Conservation (phyloP, 352 stramenopile species). For the Globisporangium ultimum region DNA sequence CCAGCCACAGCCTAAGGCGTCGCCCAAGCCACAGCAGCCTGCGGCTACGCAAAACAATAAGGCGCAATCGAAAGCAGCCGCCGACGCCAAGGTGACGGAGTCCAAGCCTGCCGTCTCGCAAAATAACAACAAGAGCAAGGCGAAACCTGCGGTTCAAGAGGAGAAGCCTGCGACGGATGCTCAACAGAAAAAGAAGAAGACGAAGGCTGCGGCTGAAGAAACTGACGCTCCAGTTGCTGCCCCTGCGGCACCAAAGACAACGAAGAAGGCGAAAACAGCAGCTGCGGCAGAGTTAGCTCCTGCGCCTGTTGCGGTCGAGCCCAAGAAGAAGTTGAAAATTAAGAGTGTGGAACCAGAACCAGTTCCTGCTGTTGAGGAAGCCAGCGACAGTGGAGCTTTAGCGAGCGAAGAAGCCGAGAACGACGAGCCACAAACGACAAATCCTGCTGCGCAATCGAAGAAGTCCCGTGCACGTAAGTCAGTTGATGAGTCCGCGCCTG, state of each 20-base stretch:
- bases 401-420: neutral
- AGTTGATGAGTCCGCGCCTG: conserved; percentile 3
- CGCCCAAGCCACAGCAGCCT: conserved; percentile 16
- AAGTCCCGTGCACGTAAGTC: conserved; percentile 3
- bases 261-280: conserved; percentile 19
- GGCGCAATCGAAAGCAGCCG: neutral
- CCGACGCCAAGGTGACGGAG: neutral
- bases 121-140: conserved; percentile 1
- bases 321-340: conserved; percentile 6
- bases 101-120: neutral
- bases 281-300: conserved; percentile 11
- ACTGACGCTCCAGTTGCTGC: conserved; percentile 1
- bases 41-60: conserved; percentile 4
- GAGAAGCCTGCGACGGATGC: conserved; percentile 4
- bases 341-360: conserved; percentile 1
- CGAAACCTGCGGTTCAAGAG: neutral
- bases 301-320: conserved; percentile 5
- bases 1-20: conserved; percentile 15
- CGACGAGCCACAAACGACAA: neutral
- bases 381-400: neutral
- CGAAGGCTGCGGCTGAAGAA: conserved; percentile 20
- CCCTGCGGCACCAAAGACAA: neutral
- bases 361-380: conserved; percentile 6
- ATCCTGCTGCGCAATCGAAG: conserved; percentile 1
- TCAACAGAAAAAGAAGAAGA: conserved; percentile 18